Percentiles rank a stretch among this genome's conserved stretches.
phyloP scores from a whole-genome alignment of 2,329 filamentous ascomycete species.

The Simplicillium sp. region DNA sequence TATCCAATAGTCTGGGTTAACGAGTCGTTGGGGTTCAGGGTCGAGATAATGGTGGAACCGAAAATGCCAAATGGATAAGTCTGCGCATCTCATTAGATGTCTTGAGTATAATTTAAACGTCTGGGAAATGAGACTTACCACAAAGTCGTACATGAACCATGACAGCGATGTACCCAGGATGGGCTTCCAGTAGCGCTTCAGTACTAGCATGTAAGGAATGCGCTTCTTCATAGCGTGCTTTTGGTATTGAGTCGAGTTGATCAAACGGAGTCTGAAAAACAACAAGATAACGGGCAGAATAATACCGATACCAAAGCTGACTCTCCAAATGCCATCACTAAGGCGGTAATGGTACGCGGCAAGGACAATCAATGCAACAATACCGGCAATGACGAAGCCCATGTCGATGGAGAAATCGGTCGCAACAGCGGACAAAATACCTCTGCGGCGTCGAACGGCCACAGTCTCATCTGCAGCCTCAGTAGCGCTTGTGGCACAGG shows the following conservation, averaged over 20 bases:
- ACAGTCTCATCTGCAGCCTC: slow-evolving; percentile 18
- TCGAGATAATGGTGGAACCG: slow-evolving; percentile 13
- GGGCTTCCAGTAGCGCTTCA: slow-evolving; percentile 27
- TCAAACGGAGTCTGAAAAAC: slow-evolving; percentile 42
- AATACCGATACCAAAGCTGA: slow-evolving; percentile 16
- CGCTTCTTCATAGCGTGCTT: slow-evolving; percentile 9
- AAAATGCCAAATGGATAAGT: slow-evolving; percentile 15
- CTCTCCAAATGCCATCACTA: slow-evolving; percentile 33
- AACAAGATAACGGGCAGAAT: slow-evolving; percentile 36
- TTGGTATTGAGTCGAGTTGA: slow-evolving; percentile 26
- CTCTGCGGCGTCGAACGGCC: slow-evolving; percentile 14
- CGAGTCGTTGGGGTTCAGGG: slow-evolving; percentile 10
- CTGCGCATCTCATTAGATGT: slow-evolving; percentile 1
- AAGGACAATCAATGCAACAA: slow-evolving; percentile 34
- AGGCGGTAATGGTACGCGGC: slow-evolving; percentile 21
- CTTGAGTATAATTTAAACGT: not conserved
- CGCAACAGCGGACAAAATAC: slow-evolving; percentile 25
- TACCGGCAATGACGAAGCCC: slow-evolving; percentile 27
- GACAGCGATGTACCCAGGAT: slow-evolving; percentile 39
- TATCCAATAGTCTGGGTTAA: slow-evolving; percentile 13
- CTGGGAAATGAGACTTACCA: slow-evolving; percentile 4
- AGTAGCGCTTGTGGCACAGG: slow-evolving; percentile 16
- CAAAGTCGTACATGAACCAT: slow-evolving; percentile 34
- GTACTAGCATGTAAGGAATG: slow-evolving; percentile 7
- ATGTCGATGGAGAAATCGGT: slow-evolving; percentile 28